These are phyloP conservation scores for Cystobasidiaceae sp. DNA, from an alignment of 1,284 basidiomycete species.

Conservation along the genomic window DNA sequence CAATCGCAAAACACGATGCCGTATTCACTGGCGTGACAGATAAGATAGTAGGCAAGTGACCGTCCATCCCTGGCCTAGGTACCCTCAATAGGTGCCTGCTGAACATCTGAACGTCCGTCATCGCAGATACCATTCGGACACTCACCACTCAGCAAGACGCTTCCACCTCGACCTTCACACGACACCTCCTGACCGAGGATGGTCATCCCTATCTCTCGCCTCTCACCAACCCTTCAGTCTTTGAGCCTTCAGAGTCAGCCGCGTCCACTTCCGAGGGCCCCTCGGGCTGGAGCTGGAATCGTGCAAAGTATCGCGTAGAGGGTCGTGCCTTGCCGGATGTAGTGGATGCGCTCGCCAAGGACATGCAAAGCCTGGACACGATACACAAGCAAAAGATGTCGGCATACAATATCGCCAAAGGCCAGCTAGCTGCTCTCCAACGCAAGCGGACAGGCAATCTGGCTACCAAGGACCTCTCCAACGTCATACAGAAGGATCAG, in stretches of 20 bases:
- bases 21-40: constrained; percentile 80
- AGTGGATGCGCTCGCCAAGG: constrained; percentile 40
- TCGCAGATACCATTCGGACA: constrained; percentile 20
- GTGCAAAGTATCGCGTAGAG: constrained; percentile 40
- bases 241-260: neutral
- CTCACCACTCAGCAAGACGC: constrained; percentile 14
- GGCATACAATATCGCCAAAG: constrained; percentile 91
- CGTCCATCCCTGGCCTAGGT: constrained; percentile 63
- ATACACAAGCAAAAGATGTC: constrained; percentile 66
- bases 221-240: constrained; percentile 27
- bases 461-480: constrained; percentile 76
- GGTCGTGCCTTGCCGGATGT: constrained; percentile 34
- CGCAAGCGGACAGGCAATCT: constrained; percentile 93
- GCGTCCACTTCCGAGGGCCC: constrained; percentile 25
- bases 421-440: constrained; percentile 85
- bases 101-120: neutral
- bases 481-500: constrained; percentile 77
- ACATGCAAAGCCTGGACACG: constrained; percentile 48
- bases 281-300: constrained; percentile 38
- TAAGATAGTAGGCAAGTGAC: constrained; percentile 90
- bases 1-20: constrained; percentile 85
- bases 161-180: constrained; percentile 24
- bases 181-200: constrained; percentile 51
- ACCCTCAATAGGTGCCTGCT: neutral
- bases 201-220: constrained; percentile 39